Base-by-base conservation (phyloP, 73 alveolate species). In the Effrenium voratum region DNA sequence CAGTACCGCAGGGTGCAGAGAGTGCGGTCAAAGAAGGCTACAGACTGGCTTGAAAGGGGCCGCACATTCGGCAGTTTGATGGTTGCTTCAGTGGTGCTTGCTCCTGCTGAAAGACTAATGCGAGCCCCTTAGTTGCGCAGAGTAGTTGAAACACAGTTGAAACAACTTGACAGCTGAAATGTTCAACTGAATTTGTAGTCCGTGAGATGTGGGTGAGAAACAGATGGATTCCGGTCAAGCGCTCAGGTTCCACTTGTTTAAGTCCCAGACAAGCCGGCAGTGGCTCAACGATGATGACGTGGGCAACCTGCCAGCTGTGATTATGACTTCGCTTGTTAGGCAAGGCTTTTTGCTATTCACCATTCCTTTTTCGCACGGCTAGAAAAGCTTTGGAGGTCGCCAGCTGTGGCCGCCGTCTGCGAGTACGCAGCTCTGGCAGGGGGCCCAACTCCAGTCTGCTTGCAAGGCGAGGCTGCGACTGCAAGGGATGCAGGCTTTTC, bases 201-300 rank as follows among this genome's bases (percentile, higher is more conserved):
- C 16, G 30, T n/a, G 30, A n/a, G 19, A 66, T 24, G 16, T 36
- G 5, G 36, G 12, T 63, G 40, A 26, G 8, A 30, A 5, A 36
- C 28, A 22, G 72, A 57, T 57, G 72, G 16, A 57, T 57, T 57
- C n/a, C 28, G n/a, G n/a, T 57, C n/a, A 52, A 52, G 19, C 63
- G n/a, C 22, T 73, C 38, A 79, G 90, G 90, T 36, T 38, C 68
- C 16, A 28, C 28, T 34, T 79, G 40, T 79, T 79, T 68, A 79
- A 32, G n/a, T 43, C 12, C 26, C 90, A 79, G 90, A 40, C 68
- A 15, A 28, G 45, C 26, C 66, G 45, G 28, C 46, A 79, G 1
- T 79, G 90, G 90, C 90, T 79, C 32, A 79, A 79, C 4, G 90
- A 79, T 28, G 12, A 26, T 5, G 90, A 79, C 44, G 68, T 68